Conservation (phyloP, 371 early-diverging fungal genomes). For the Paraphysoderma sedebokerense region DNA sequence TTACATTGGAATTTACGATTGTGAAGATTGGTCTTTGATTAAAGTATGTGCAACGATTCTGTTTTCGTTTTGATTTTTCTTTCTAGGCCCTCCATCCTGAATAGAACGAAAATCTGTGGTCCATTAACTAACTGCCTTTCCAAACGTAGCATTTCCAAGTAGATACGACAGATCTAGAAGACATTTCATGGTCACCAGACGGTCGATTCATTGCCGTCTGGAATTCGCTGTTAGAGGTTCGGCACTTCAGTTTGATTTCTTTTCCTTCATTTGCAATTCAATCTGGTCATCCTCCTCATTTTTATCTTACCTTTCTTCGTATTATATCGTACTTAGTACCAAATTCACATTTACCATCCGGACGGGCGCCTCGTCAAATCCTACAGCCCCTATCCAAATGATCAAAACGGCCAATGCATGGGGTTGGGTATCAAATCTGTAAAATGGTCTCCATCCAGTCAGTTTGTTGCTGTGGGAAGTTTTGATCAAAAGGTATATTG, state of each 20-base stretch:
- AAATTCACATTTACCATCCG: slow-evolving; percentile 38
- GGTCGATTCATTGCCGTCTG: slow-evolving; percentile 53
- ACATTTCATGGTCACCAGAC: slow-evolving; percentile 68
- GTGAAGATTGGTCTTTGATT: slow-evolving; percentile 33
- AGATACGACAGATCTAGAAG: slow-evolving; percentile 45
- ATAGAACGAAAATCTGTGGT: too few species aligned
- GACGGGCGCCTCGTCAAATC: slow-evolving; percentile 37
- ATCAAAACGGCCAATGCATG: too few species aligned
- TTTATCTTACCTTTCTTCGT: background rate
- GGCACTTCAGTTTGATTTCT: slow-evolving; percentile 9
- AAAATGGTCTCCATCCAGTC: slow-evolving; percentile 52
- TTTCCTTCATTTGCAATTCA: slow-evolving; percentile 18
- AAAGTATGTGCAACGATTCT: slow-evolving; percentile 18
- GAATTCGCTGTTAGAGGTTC: slow-evolving; percentile 32
- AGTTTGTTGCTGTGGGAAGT: slow-evolving; percentile 59
- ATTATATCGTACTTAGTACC: slow-evolving; percentile 24
- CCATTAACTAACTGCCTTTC: background rate
- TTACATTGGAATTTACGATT: slow-evolving; percentile 43
- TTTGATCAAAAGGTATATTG: slow-evolving; percentile 49
- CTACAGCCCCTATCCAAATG: slow-evolving; percentile 33
- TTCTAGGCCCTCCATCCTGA: too few species aligned
- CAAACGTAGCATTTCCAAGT: slow-evolving; percentile 41
- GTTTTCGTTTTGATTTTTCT: background rate
- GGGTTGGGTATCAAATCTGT: slow-evolving; percentile 53
- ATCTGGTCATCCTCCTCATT: background rate